Base-by-base conservation (phyloP, 495 filamentous ascomycete genomes). In the Glarea lozoyensis region DNA sequence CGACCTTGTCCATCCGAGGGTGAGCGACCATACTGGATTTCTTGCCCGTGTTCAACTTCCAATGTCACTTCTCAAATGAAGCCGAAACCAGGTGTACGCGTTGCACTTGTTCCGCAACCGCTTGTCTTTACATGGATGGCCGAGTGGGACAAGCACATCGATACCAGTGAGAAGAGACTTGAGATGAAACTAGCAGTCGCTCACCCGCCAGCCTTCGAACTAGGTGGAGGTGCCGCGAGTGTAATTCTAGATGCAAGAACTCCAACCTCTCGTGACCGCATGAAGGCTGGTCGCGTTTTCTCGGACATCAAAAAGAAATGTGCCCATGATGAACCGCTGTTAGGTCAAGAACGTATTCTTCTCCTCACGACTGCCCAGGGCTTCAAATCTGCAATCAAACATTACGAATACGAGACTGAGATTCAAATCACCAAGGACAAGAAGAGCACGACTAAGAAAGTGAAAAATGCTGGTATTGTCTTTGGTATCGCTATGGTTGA, bases 401-500 rank as follows among this genome's bases (percentile, higher is more conserved):
- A 19, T n/a, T 48, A 42, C 13, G 45, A 42, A 19, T 42, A 48
- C 19, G 17, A 27, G 17, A 34, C 17, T 2, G 5, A 2, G n/a
- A 13, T 37, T 9, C 3, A n/a, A 3, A 12, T 23, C 9, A 17
- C 7, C 20, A 18, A 34, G n/a, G 13, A 10, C 16, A 42, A 37
- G 10, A 19, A 12, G 9, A 19, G 9, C 34, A 31, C 17, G 34
- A 20, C 3, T 10, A 34, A 30, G 31, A 37, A 42, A 4, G 30
- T 17, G 4, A 27, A 48, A 18, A 27, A 35, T 12, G n/a, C 23
- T 21, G 45, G 45, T 0, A 43, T 49, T 19, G 46, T 49, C 16
- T 43, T 49, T 34, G 46, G 46, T 11, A 37, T 49, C 17, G 46
- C 46, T 1, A 43, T 49, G 39, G 31, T 49, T 15, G 46, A 49